Percentiles rank a stretch among this genome's conserved stretches.
phyloP scores from a whole-genome alignment of 177 flowering plant genomes.

The Viscum album region DNA sequence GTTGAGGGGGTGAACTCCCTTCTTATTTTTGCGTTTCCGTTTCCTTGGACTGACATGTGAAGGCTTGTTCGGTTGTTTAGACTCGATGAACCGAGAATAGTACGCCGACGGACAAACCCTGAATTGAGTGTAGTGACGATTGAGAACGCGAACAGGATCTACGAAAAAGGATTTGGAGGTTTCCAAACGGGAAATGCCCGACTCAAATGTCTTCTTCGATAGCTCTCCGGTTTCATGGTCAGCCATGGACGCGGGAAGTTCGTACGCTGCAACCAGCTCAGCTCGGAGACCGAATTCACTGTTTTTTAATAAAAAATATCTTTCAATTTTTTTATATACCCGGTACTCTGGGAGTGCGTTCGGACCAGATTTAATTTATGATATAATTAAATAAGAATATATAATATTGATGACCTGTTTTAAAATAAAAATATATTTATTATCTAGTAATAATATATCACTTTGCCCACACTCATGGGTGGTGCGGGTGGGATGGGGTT shows the following conservation, averaged over 20 bases:
- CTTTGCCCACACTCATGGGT: no score
- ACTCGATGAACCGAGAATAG: slow-evolving; percentile 61
- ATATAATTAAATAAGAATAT: no score
- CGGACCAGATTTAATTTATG: no score
- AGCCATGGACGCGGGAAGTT: slow-evolving; percentile 33
- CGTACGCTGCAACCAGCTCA: no score
- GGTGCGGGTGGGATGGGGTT: no score
- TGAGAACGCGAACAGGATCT: slow-evolving; percentile 74
- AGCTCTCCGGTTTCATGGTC: slow-evolving; percentile 20
- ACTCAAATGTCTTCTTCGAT: slow-evolving; percentile 25
- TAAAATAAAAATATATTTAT: no score
- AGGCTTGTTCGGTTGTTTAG: slow-evolving; percentile 11
- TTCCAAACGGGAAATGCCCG: slow-evolving; percentile 52
- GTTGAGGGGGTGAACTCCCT: slow-evolving; percentile 29
- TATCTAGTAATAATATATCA: no score
- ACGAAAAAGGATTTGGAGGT: slow-evolving; percentile 38
- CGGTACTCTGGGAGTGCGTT: no score
- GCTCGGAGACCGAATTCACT: no score
- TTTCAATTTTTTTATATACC: no score
- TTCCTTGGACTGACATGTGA: slow-evolving; percentile 21
- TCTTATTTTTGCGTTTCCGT: slow-evolving; percentile 35
- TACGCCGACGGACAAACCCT: slow-evolving; percentile 58
- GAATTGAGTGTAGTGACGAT: slow-evolving; percentile 52
- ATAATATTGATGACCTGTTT: no score
- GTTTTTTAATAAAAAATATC: no score